Evolutionary conservation across 2,329 filamentous ascomycete species (phyloP).

Genomic region (Claviceps monticola): DNA sequence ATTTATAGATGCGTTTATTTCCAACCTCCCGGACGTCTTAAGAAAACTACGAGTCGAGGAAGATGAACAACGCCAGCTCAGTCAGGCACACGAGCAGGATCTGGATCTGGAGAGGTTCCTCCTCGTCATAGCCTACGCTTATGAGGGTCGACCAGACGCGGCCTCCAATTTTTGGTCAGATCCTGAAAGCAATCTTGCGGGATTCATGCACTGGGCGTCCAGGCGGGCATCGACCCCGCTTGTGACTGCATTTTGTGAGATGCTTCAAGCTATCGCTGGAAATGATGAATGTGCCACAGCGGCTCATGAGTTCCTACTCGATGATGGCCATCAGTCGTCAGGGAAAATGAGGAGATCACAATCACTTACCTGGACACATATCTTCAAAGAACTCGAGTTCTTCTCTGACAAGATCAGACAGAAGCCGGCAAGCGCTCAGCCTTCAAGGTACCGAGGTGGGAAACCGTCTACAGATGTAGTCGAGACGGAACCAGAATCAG

Average conservation of each 20-base stretch:
- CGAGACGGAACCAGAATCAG: constrained; percentile 77
- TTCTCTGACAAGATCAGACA: constrained; percentile 71
- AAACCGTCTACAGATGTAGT: constrained; percentile 53
- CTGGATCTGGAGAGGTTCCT: constrained; percentile 79
- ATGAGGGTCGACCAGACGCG: constrained; percentile 71
- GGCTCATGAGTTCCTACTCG: constrained; percentile 78
- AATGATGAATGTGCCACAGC: constrained; percentile 70
- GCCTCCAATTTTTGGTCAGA: constrained; percentile 86
- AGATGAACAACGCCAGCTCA: constrained; percentile 67
- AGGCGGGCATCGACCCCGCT: constrained; percentile 89
- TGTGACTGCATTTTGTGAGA: constrained; percentile 91
- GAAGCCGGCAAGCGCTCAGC: constrained; percentile 37
- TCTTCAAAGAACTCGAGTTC: constrained; percentile 78
- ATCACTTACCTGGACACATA: constrained; percentile 84
- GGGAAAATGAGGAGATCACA: constrained; percentile 70
- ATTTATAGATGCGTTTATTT: constrained; percentile 86
- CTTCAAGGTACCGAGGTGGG: constrained; percentile 35
- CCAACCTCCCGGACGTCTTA: constrained; percentile 86
- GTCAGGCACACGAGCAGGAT: constrained; percentile 50
- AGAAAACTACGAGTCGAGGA: constrained; percentile 77
- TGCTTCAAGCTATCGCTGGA: constrained; percentile 77
- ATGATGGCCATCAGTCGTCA: constrained; percentile 62
- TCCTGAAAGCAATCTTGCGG: constrained; percentile 81
- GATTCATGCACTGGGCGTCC: constrained; percentile 96
- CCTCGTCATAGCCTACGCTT: constrained; percentile 82